These are phyloP conservation scores for Neofusicoccum umdonicola DNA, from an alignment of 2,329 filamentous ascomycete species.

Conservation along the genomic window DNA sequence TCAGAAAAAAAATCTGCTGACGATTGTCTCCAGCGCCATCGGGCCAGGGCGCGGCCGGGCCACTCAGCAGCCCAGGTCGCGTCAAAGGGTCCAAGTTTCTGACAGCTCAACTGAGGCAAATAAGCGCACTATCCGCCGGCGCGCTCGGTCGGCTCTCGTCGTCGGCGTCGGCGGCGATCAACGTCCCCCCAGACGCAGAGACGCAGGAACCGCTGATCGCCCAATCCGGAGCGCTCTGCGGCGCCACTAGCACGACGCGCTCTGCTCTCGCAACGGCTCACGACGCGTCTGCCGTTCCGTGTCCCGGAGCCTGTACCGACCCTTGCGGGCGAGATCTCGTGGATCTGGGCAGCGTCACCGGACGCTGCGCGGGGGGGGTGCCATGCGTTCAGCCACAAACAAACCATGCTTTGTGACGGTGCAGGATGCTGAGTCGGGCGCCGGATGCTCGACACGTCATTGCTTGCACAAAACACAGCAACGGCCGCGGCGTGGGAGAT, in stretches of 20 bases:
- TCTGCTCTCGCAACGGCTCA: neutral
- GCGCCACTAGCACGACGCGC: neutral
- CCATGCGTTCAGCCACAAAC: neutral
- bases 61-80: neutral
- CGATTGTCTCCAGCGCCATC: neutral
- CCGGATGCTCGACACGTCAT: neutral
- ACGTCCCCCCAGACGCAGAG: slow-evolving; percentile 8
- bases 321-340: neutral
- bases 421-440: neutral
- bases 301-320: neutral
- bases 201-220: slow-evolving; percentile 11
- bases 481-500: neutral
- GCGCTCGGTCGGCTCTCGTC: neutral
- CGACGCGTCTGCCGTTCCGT: neutral
- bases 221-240: neutral
- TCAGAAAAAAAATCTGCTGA: neutral
- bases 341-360: neutral
- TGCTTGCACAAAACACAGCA: neutral
- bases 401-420: neutral
- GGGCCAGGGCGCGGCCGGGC: neutral
- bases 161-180: slow-evolving; percentile 3
- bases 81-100: neutral
- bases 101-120: neutral
- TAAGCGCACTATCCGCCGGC: slow-evolving; percentile 2
- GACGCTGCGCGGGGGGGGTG: neutral